Base-by-base conservation (phyloP, 1,139 yeast species). In the Suhomyces panamericanus region DNA sequence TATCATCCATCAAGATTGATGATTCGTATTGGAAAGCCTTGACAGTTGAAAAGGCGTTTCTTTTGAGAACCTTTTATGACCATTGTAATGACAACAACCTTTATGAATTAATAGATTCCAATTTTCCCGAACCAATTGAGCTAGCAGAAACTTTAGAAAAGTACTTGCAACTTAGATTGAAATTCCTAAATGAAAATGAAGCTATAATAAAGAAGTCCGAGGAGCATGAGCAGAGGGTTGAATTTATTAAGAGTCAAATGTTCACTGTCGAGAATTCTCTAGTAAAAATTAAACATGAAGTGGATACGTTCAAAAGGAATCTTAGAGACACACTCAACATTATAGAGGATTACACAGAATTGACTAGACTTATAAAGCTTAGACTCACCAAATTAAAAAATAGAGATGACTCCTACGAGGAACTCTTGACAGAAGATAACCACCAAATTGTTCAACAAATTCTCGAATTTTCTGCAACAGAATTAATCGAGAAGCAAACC, bases 111-210 rank as follows among this genome's bases (percentile, higher is more conserved):
- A 72, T 88, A 17, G 97, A 91, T 39, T 70, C 74, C 16, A 81
- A 80, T 50, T 85, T 85, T 62, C 96, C 97, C 0, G 98, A 89
- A 52, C 79, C 95, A 11, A 75, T 91, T 4, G 83, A 77, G 43
- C 72, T 90, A 47, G 87, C 96, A 1, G 75, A 72, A 46, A 73
- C 77, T 11, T 69, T 82, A 35, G 77, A 71, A 50, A 74, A 69
- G 48, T 87, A 81, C 60, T 68, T 83, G 36, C 69, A 70, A 27
- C 64, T 72, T 43, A 67, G 87, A 47, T 69, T 64, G 17, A 57
- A 64, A 7, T 64, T 67, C 31, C 51, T 72, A 29, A 62, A 63
- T 22, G 65, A 62, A 27, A 64, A 73, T 34, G 67, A 64, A 28
- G 55, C 51, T 15, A 50, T 62, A 17, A 49, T 51, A 9, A 51